These are phyloP conservation scores for Chalaropsis thielavioides DNA, from an alignment of 2,329 filamentous ascomycete species.

Conservation along the genomic window DNA sequence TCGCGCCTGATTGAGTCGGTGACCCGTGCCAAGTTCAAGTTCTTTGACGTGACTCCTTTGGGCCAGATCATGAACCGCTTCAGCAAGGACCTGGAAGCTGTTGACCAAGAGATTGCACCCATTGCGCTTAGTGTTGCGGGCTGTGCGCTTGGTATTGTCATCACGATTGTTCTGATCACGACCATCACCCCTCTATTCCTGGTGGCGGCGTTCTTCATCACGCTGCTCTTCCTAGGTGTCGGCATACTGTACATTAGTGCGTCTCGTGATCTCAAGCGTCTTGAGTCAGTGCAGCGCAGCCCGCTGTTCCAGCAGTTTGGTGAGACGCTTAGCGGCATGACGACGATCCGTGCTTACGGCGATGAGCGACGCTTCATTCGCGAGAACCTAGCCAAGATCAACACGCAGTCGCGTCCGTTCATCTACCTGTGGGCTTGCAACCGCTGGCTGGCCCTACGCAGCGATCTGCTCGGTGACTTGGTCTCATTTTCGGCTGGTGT, in stretches of 20 bases:
- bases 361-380: conserved; percentile 86
- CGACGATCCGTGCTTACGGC: conserved; percentile 91
- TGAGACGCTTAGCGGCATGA: conserved; percentile 86
- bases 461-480: conserved; percentile 77
- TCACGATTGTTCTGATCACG: conserved; percentile 78
- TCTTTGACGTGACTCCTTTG: conserved; percentile 91
- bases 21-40: conserved; percentile 84
- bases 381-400: conserved; percentile 78
- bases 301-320: conserved; percentile 96
- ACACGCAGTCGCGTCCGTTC: conserved; percentile 82
- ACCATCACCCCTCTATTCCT: conserved; percentile 83
- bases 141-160: conserved; percentile 53
- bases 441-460: conserved; percentile 86
- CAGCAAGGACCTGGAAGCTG: conserved; percentile 87
- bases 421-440: conserved; percentile 96
- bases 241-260: conserved; percentile 80
- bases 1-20: conserved; percentile 62
- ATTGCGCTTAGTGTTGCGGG: conserved; percentile 64
- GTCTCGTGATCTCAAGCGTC: conserved; percentile 85
- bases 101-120: conserved; percentile 91
- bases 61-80: conserved; percentile 97
- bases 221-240: conserved; percentile 64
- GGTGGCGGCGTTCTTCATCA: conserved; percentile 75
- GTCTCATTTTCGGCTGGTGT: conserved; percentile 88
- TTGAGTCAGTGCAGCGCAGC: conserved; percentile 88